phyloP scores from a whole-genome alignment of 441 rosid species.

The Manihot esculenta region DNA sequence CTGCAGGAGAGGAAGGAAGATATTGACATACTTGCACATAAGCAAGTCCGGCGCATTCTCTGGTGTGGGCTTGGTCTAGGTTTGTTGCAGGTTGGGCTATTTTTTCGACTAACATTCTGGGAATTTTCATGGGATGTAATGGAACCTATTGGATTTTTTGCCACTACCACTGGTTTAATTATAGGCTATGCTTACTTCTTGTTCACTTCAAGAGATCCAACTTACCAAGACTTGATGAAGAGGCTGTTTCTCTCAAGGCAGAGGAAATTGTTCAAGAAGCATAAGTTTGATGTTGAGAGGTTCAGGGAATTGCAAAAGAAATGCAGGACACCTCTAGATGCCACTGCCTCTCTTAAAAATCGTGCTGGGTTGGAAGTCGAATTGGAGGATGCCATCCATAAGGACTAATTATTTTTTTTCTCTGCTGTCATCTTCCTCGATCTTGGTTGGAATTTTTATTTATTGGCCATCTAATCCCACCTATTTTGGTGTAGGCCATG shows the following conservation, averaged over 20 bases:
- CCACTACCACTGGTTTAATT: constrained; percentile 63
- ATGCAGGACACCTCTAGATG: constrained; percentile 50
- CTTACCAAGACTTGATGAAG: constrained; percentile 84
- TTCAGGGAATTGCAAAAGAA: constrained; percentile 67
- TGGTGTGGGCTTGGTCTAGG: constrained; percentile 75
- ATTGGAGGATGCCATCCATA: constrained; percentile 64
- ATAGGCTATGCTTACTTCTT: constrained; percentile 87
- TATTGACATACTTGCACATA: constrained; percentile 73
- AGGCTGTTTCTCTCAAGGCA: constrained; percentile 79
- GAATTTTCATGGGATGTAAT: constrained; percentile 99
- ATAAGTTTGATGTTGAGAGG: constrained; percentile 55
- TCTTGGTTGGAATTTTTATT: background rate
- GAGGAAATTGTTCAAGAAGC: constrained; percentile 58
- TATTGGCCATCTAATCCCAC: background rate
- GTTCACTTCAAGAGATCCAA: constrained; percentile 84
- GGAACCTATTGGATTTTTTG: constrained; percentile 90
- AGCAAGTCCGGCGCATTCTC: constrained; percentile 76
- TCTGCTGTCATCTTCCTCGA: background rate
- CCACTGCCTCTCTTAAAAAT: constrained; percentile 50
- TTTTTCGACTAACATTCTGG: constrained; percentile 89
- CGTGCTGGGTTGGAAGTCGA: constrained; percentile 64
- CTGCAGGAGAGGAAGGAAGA: constrained; percentile 69
- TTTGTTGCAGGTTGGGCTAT: constrained; percentile 52
- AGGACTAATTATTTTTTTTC: constrained; percentile 29
- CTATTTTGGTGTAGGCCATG: background rate